phyloP scores from a whole-genome alignment of 2,329 filamentous ascomycete genomes.

The Aspergillus tanneri region DNA sequence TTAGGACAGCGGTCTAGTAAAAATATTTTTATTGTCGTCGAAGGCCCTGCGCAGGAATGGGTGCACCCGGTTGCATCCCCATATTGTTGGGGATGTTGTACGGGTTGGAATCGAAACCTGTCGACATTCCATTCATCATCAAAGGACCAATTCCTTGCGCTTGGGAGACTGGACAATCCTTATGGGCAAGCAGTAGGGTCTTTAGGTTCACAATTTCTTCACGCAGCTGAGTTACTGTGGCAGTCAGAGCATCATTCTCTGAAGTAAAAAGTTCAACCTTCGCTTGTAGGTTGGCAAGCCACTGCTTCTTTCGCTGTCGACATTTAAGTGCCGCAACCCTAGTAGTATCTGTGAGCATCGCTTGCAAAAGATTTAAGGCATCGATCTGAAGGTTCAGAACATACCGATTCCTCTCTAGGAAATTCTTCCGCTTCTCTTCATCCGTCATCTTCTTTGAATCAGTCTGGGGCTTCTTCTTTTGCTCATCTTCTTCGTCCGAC shows the following conservation, averaged over 20 bases:
- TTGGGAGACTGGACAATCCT: slow-evolving; percentile 91
- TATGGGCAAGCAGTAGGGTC: slow-evolving; percentile 87
- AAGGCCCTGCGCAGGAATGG: slow-evolving; percentile 39
- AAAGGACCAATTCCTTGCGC: slow-evolving; percentile 66
- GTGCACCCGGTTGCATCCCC: slow-evolving; percentile 41
- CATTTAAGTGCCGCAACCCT: slow-evolving; percentile 97
- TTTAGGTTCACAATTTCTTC: slow-evolving; percentile 96
- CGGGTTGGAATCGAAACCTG: slow-evolving; percentile 43
- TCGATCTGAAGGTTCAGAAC: slow-evolving; percentile 29
- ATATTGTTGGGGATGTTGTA: slow-evolving; percentile 45
- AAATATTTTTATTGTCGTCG: slow-evolving; percentile 28
- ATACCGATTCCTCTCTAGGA: slow-evolving; percentile 92
- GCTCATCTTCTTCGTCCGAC: slow-evolving; percentile 51
- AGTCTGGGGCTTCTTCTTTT: slow-evolving; percentile 53
- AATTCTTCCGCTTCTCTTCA: slow-evolving; percentile 97
- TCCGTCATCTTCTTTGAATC: slow-evolving; percentile 87
- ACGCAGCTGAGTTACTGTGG: slow-evolving; percentile 77
- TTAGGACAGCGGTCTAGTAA: slow-evolving; percentile 9
- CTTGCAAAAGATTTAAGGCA: neutral
- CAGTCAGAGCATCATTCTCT: slow-evolving; percentile 84
- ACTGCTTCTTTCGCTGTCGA: slow-evolving; percentile 97
- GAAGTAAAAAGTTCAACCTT: slow-evolving; percentile 92
- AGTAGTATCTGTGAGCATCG: slow-evolving; percentile 27
- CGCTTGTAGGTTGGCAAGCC: slow-evolving; percentile 88
- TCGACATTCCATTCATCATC: slow-evolving; percentile 42